Conservation (phyloP, 805 yeast genomes). For the Ogataea haglerorum region DNA sequence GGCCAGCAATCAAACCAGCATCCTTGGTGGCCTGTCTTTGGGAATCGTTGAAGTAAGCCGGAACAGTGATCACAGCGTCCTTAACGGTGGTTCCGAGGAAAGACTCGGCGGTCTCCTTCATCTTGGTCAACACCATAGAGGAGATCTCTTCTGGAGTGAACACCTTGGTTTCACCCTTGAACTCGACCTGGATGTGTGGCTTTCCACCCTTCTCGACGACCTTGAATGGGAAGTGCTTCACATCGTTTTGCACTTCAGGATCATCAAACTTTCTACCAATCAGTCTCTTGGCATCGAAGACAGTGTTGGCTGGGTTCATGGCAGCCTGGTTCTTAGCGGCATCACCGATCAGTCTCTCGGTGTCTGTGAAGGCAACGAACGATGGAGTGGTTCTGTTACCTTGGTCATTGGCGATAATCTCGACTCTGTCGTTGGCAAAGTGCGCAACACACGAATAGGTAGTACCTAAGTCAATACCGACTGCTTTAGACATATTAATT, state of each 20-base stretch:
- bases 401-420: conserved; percentile 86
- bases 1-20: conserved; percentile 78
- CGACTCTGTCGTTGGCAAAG: conserved; percentile 87
- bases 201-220: conserved; percentile 61
- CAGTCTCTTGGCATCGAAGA: conserved; percentile 80
- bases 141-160: conserved; percentile 76
- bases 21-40: conserved; percentile 82
- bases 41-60: conserved; percentile 78
- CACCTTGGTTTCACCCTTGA: conserved; percentile 64
- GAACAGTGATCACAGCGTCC: conserved; percentile 75
- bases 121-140: conserved; percentile 74
- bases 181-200: conserved; percentile 69
- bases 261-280: conserved; percentile 78
- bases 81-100: conserved; percentile 68
- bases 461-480: conserved; percentile 81
- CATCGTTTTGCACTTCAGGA: conserved; percentile 78
- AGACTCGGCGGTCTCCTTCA: conserved; percentile 80
- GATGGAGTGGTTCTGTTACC: conserved; percentile 86
- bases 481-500: conserved; percentile 43
- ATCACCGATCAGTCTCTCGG: conserved; percentile 78
- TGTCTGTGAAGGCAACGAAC: conserved; percentile 74
- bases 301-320: conserved; percentile 72
- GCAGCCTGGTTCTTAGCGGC: conserved; percentile 85
- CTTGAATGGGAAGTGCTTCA: conserved; percentile 87
- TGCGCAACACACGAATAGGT: conserved; percentile 97